Percentiles rank a stretch among this genome's conserved stretches.
Conservation (phyloP, 1,284 basidiomycete species). For the Ustilago cynodontis region DNA sequence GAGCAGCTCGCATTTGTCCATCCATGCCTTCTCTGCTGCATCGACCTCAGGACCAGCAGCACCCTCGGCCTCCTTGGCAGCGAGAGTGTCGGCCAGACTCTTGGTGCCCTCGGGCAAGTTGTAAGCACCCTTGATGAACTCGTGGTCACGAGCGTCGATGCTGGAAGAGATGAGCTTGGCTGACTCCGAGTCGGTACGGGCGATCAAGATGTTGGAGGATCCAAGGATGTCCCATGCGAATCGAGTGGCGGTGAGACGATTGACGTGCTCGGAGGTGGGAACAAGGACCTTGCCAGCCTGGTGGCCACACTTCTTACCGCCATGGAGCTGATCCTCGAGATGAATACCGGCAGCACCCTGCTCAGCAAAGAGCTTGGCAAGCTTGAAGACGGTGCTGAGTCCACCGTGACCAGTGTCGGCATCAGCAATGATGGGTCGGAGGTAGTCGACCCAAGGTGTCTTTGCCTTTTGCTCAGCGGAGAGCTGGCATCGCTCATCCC, state of each 20-base stretch:
- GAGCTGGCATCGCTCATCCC: conserved; percentile 65
- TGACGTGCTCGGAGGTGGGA: conserved; percentile 85
- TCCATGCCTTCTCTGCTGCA: conserved; percentile 67
- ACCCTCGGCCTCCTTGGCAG: conserved; percentile 59
- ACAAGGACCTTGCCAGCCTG: conserved; percentile 93
- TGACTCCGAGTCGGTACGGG: conserved; percentile 91
- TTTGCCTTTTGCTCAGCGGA: conserved; percentile 59
- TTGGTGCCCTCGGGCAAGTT: conserved; percentile 59
- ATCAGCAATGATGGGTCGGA: conserved; percentile 69
- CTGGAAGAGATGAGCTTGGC: conserved; percentile 86
- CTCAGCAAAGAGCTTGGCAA: conserved; percentile 69
- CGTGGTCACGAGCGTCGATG: conserved; percentile 80
- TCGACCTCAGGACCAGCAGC: conserved; percentile 62
- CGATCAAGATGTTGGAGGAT: conserved; percentile 87
- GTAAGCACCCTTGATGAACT: conserved; percentile 69
- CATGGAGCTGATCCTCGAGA: conserved; percentile 69
- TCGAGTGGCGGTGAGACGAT: conserved; percentile 83
- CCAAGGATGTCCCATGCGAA: conserved; percentile 90
- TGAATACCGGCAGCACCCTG: conserved; percentile 72
- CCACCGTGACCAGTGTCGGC: conserved; percentile 69
- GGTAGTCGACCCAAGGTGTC: conserved; percentile 68
- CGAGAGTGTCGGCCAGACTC: conserved; percentile 65
- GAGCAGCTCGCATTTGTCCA: conserved; percentile 71
- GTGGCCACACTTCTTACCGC: conserved; percentile 80
- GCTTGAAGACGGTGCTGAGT: conserved; percentile 67